Percentiles rank a stretch among this genome's conserved stretches.
phyloP scores from a whole-genome alignment of 2,329 filamentous ascomycete species.

The Botrytis fragariae region DNA sequence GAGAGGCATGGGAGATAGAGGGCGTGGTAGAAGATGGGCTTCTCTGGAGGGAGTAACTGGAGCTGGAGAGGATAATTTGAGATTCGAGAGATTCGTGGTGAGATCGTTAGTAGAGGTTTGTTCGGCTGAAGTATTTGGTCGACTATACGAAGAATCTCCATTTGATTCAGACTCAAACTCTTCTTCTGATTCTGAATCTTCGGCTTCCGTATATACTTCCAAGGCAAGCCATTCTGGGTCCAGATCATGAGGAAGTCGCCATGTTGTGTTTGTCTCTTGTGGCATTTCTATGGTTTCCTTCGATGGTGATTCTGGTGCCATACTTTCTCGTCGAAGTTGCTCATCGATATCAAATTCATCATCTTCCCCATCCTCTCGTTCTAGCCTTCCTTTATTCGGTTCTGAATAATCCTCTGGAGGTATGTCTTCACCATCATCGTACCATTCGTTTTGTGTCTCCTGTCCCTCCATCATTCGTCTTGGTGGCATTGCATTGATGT shows the following conservation, averaged over 20 bases:
- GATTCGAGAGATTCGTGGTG: constrained; percentile 25
- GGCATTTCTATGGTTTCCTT: constrained; percentile 17
- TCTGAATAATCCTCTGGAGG: constrained; percentile 22
- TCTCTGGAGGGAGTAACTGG: constrained; percentile 25
- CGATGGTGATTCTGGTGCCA: constrained; percentile 17
- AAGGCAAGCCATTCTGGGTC: constrained; percentile 75
- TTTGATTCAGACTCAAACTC: constrained; percentile 38
- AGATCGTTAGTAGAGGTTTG: constrained; percentile 22
- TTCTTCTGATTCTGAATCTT: constrained; percentile 50
- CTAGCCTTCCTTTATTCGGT: constrained; percentile 35
- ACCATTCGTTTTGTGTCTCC: constrained; percentile 28
- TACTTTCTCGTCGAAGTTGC: constrained; percentile 37
- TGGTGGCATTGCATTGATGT: constrained; percentile 64
- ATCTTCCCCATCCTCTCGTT: constrained; percentile 33
- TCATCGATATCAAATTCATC: constrained; percentile 38
- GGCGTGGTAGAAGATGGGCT: constrained; percentile 16
- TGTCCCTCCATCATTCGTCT: constrained; percentile 59
- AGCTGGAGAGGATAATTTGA: constrained; percentile 32
- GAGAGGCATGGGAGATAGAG: constrained; percentile 13
- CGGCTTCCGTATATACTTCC: constrained; percentile 65
- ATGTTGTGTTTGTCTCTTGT: constrained; percentile 23
- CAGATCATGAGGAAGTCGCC: constrained; percentile 61
- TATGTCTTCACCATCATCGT: constrained; percentile 25
- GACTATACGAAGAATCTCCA: constrained; percentile 32
- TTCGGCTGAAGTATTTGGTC: constrained; percentile 27